Base-by-base conservation (phyloP, 768 basidiomycete genomes). In the Auricularia heimuer region DNA sequence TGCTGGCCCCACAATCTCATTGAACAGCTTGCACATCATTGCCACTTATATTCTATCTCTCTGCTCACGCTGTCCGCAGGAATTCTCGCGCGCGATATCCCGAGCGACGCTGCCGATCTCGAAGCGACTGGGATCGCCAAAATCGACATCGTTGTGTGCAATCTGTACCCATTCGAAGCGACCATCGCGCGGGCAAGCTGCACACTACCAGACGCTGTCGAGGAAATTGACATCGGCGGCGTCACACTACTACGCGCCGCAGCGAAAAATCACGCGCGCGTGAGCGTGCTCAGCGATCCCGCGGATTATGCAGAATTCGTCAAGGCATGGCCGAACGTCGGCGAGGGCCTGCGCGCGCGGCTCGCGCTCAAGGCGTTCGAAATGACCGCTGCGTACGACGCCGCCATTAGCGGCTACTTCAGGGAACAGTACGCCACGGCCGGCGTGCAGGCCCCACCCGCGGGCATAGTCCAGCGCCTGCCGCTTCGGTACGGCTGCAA, bases 151-250 rank as follows among this genome's bases (percentile, higher is more conserved):
- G 96, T 99, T 65, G 94, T 97, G 67, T 99, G 97, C 86, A 99
- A 99, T 75, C 86, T 99, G 63, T 98, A 99, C 80, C 97, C 97
- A 0, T 99, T 99, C 79, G 85, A 90, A 37, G 84, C 87, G 24
- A 97, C 95, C 61, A 91, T 96, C 73, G 83, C 95, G 0, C 85
- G 88, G 70, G 91, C 94, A 0, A 84, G 85, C 68, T 95, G 94
- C 77, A 94, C 92, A 11, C 85, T 98, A 66, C 85, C 92, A 3
- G 89, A 89, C 61, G 96, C 96, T 4, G 88, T 98, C 65, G 97
- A 99, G 75, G 97, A 99, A 76, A 90, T 99, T 69, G 97, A 99
- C 77, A 98, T 99, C 65, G 97, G 97, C 4, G 97, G 97, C 34
- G 97, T 99, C 60, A 98, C 97, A 4, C 87, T 99, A 8, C 86